Base-by-base conservation (phyloP, 257 asterid species). In the Vinca minor region DNA sequence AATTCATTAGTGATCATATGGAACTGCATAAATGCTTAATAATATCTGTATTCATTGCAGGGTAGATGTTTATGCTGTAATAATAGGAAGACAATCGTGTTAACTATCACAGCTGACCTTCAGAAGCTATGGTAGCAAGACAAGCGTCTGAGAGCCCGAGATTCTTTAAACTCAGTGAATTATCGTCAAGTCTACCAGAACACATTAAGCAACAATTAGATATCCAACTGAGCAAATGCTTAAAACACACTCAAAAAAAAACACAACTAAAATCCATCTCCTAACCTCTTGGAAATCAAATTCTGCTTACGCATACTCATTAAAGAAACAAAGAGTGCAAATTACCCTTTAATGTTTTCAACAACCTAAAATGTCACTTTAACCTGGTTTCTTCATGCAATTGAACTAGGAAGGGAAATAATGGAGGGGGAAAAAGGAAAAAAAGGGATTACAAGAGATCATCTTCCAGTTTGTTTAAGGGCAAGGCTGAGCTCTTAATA, bases 91-190 rank as follows among this genome's bases (percentile, higher is more conserved):
- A 34, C 48, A 32, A 42, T 50, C 21, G 34, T 29, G 12, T 47
- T 15, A 60, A 36, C 15, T 26, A 14, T 36, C 31, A 57, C 44
- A 70, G 56, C 82, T 67, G 73, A 86, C 97, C 91, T 84, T 83
- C 91, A 71, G 85, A 87, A 69, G 98, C 95, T 74, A 92, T 84
- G 63, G 89, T 81, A 61, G 94, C 96, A 65, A 92, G 89, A 69
- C 82, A 77, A 64, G 80, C 85, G 71, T 87, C 96, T 23, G 98
- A 92, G 65, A 92, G 87, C 52, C 98, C 96, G 13, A 92, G 80
- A 12, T 63, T 82, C 78, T 81, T 82, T 76, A 89, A 83, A 76
- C 83, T 86, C 79, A 79, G 59, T 0, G 95, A 76, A 64, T 88
- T n/a, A n/a, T n/a, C 93, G 69, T 92, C 96, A 56, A 91, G 65